phyloP scores from a whole-genome alignment of 768 basidiomycete genomes.

The Boletus rubropictus region DNA sequence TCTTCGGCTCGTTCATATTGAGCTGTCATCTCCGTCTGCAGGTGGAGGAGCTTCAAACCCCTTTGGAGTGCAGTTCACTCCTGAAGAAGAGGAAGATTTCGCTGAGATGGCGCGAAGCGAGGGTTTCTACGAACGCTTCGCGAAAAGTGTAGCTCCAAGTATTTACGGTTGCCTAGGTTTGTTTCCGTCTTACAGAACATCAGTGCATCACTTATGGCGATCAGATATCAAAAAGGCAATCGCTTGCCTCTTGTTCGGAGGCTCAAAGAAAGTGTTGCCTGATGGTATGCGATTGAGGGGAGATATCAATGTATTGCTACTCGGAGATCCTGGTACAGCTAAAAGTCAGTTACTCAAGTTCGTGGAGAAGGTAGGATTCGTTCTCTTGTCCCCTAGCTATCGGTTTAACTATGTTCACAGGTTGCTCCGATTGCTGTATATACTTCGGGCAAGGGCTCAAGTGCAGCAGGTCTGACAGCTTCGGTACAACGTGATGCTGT shows the following conservation, averaged over 20 bases:
- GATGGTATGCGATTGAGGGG: slow-evolving; percentile 96
- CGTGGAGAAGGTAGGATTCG: slow-evolving; percentile 73
- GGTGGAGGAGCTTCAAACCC: slow-evolving; percentile 73
- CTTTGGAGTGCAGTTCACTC: slow-evolving; percentile 82
- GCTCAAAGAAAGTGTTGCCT: slow-evolving; percentile 93
- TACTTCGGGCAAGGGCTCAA: slow-evolving; percentile 96
- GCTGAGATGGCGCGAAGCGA: slow-evolving; percentile 84
- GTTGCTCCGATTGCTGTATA: slow-evolving; percentile 98
- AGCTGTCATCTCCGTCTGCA: slow-evolving; percentile 74
- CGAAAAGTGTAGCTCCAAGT: slow-evolving; percentile 91
- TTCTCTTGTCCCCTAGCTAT: neutral
- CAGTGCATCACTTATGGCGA: slow-evolving; percentile 5
- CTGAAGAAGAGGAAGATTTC: slow-evolving; percentile 97
- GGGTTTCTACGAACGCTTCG: slow-evolving; percentile 88
- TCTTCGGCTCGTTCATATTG: slow-evolving; percentile 87
- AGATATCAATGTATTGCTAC: slow-evolving; percentile 93
- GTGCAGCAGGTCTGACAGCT: slow-evolving; percentile 96
- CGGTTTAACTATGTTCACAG: slow-evolving; percentile 32
- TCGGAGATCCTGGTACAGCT: slow-evolving; percentile 98
- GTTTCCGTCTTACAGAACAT: neutral
- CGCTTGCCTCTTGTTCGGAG: slow-evolving; percentile 91
- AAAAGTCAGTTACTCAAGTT: slow-evolving; percentile 98
- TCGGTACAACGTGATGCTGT: slow-evolving; percentile 91
- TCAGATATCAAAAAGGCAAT: slow-evolving; percentile 98
- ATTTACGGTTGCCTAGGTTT: slow-evolving; percentile 91